Base-by-base conservation (phyloP, 768 basidiomycete species). In the Boletus vinaceobasis region DNA sequence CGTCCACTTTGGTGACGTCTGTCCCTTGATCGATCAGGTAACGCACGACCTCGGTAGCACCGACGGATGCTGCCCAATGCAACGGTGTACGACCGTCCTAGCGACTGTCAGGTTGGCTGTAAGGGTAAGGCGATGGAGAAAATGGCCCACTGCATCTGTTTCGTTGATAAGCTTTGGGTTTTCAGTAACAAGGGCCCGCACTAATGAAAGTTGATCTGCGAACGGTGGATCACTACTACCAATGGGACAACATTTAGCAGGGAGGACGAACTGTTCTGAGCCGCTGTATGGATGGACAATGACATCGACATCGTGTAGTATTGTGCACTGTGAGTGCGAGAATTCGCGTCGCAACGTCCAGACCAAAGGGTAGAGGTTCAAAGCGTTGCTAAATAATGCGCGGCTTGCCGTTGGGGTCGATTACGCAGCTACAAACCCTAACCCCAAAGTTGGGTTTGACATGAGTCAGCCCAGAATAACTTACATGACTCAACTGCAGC, bases 1-100 rank as follows among this genome's bases (percentile, higher is more conserved):
- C 77, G 70, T 93, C 90, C 19, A 71, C 66, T 62, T 79, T 79
- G 71, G 88, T 27, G 39, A 90, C 79, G 56, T 88, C 84, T 26
- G 85, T 85, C 56, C 81, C 77, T 61, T 84, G 82, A 70, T 85
- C 86, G 53, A 92, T 74, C 60, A 93, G 76, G 69, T 83, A 88
- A 50, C 80, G 75, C 29, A 67, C 78, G 57, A 90, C 83, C 51
- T 89, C 87, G 52, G 82, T 68, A 38, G 85, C 79, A 48, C 88
- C 90, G 19, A 83, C 83, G 11, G 85, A 86, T 13, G 90, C 84
- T 53, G 90, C 88, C 89, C 90, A 92, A 64, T 93, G 91, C n/a
- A 93, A 72, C 9, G 91, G 81, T 0, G 91, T 90, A 33, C 91
- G 78, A 37, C 79, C 85, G 67, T 93, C 90, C 89, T 91, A n/a